Evolutionary conservation across 1,284 basidiomycete genomes (phyloP).

Genomic region (Heterobasidion irregulare): DNA sequence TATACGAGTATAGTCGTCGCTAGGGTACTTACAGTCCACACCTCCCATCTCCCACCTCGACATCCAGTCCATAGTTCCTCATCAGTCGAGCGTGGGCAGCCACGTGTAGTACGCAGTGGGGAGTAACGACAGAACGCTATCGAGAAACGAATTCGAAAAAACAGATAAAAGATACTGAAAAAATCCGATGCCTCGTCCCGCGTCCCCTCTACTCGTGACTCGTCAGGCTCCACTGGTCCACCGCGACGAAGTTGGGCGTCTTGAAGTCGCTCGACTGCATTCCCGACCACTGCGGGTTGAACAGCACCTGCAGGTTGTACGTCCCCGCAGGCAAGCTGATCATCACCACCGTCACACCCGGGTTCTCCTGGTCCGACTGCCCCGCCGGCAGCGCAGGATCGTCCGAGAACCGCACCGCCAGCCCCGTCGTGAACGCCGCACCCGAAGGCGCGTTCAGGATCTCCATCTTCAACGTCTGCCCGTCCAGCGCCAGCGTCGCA

Average conservation of each 20-base stretch:
- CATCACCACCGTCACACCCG: conserved; percentile 72
- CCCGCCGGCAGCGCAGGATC: conserved; percentile 55
- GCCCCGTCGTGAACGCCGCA: conserved; percentile 38
- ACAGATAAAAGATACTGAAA: not conserved
- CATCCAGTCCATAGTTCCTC: too few relatives aligned
- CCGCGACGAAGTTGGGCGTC: conserved; percentile 55
- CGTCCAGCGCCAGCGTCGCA: conserved; percentile 58
- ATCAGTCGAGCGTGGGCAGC: too few relatives aligned
- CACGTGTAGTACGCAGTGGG: too few relatives aligned
- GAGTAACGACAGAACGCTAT: too few relatives aligned
- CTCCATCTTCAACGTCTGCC: conserved; percentile 37
- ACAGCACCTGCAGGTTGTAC: conserved; percentile 71
- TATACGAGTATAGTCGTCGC: too few relatives aligned
- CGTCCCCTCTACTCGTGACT: conserved; percentile 43
- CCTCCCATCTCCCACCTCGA: too few relatives aligned
- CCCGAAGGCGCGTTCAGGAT: conserved; percentile 56
- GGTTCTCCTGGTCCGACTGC: conserved; percentile 65
- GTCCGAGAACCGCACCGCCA: conserved; percentile 44
- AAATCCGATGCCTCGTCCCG: not conserved
- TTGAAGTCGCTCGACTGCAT: conserved; percentile 49
- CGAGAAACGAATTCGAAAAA: too few relatives aligned
- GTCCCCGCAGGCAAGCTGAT: conserved; percentile 67
- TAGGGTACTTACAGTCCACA: too few relatives aligned
- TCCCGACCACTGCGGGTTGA: conserved; percentile 81
- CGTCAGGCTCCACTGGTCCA: conserved; percentile 64